Evolutionary conservation across 2,329 filamentous ascomycete species (phyloP).

Genomic region (Ophiosphaerella korrae): DNA sequence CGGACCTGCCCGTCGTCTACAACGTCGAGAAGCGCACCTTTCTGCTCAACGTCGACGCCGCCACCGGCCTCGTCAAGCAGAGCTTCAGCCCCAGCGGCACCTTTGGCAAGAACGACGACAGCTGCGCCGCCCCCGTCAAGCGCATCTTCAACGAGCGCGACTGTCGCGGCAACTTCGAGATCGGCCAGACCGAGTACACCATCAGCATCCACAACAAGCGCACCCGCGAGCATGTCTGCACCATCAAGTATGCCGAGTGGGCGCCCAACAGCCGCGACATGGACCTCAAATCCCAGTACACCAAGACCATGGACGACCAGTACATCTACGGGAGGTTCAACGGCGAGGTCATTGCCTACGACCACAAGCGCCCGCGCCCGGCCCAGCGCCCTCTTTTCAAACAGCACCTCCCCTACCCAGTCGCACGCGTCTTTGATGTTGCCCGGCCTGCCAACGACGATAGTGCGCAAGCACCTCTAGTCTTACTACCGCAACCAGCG

Average conservation of each 20-base stretch:
- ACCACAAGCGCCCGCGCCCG: constrained; percentile 60
- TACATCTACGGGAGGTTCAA: constrained; percentile 90
- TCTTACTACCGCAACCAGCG: constrained; percentile 84
- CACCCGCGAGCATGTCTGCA: constrained; percentile 78
- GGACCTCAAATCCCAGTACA: constrained; percentile 85
- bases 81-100: constrained; percentile 79
- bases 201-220: constrained; percentile 80
- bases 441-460: constrained; percentile 73
- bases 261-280: constrained; percentile 87
- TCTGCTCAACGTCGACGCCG: constrained; percentile 86
- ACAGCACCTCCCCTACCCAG: constrained; percentile 74
- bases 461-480: constrained; percentile 72
- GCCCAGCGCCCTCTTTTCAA: constrained; percentile 39
- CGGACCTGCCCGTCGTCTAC: constrained; percentile 73
- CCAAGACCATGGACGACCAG: constrained; percentile 77
- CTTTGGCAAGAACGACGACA: constrained; percentile 68
- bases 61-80: constrained; percentile 79
- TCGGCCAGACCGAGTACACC: constrained; percentile 88
- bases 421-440: constrained; percentile 88
- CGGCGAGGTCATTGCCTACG: constrained; percentile 80
- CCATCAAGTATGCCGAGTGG: constrained; percentile 93
- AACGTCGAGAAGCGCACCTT: constrained; percentile 90
- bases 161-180: constrained; percentile 77
- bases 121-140: constrained; percentile 68
- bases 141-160: constrained; percentile 65